phyloP scores from a whole-genome alignment of 2,329 filamentous ascomycete genomes.

The Sporothrix protearum region DNA sequence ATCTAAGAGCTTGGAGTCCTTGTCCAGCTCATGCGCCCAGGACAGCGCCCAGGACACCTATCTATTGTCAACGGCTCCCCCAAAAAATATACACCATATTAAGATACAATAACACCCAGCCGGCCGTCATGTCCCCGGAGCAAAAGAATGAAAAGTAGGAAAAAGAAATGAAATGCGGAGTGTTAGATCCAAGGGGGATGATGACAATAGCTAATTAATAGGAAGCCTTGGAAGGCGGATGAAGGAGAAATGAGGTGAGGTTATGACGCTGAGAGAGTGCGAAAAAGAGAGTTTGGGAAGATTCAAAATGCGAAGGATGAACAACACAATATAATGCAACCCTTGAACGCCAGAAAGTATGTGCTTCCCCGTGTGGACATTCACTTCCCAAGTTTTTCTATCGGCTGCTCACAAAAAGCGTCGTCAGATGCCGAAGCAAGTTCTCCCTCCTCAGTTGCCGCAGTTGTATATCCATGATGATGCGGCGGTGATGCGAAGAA shows the following conservation, averaged over 20 bases:
- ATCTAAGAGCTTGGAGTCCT: slow-evolving; percentile 8
- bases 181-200: slow-evolving; percentile 2
- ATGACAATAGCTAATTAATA: slow-evolving; percentile 21
- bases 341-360: slow-evolving; percentile 20
- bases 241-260: neutral
- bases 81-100: slow-evolving; percentile 26
- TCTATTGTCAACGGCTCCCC: slow-evolving; percentile 17
- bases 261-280: neutral
- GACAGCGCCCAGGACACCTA: slow-evolving; percentile 4
- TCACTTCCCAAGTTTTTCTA: neutral
- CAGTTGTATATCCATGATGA: slow-evolving; percentile 18
- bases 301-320: neutral
- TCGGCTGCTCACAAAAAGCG: slow-evolving; percentile 23
- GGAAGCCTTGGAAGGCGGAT: slow-evolving; percentile 2
- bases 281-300: neutral
- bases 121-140: slow-evolving; percentile 1
- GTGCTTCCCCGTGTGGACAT: neutral
- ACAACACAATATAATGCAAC: slow-evolving; percentile 14
- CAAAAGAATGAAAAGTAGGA: slow-evolving; percentile 6
- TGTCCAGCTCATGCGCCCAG: slow-evolving; percentile 16
- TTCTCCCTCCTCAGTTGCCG: slow-evolving; percentile 20
- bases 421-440: slow-evolving; percentile 21
- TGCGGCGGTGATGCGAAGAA: slow-evolving; percentile 23
- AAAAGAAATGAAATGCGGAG: slow-evolving; percentile 3
- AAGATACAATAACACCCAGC: slow-evolving; percentile 22